phyloP scores from a whole-genome alignment of 495 filamentous ascomycete species.

The Schizothecium vesticola region DNA sequence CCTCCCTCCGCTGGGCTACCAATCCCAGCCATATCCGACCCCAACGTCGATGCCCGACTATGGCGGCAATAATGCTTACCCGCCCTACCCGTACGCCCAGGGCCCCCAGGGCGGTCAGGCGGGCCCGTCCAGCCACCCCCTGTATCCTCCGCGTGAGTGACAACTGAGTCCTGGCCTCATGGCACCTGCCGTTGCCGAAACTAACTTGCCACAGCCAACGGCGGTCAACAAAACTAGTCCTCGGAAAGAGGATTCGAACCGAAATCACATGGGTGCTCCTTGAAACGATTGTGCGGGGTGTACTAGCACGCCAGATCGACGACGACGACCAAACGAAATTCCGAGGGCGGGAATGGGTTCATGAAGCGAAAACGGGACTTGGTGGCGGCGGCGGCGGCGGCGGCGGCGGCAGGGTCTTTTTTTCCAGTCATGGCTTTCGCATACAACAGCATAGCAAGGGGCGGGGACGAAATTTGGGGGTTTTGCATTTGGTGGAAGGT shows the following conservation, averaged over 20 bases:
- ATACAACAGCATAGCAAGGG: not conserved
- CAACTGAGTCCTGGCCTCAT: not conserved
- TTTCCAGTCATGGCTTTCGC: not conserved
- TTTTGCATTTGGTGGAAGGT: not conserved
- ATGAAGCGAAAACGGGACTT: not conserved
- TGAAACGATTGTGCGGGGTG: not conserved
- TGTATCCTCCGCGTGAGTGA: slow-evolving; percentile 70
- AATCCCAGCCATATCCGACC: slow-evolving; percentile 62
- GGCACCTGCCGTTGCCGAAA: not conserved
- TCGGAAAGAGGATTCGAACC: not conserved
- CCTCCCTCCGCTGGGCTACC: slow-evolving; percentile 86
- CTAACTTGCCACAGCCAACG: slow-evolving; percentile 25
- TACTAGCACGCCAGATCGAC: not conserved
- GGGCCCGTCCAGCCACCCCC: slow-evolving; percentile 57
- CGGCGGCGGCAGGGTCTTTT: not conserved
- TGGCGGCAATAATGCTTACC: slow-evolving; percentile 42
- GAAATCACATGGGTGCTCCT: too few species aligned
- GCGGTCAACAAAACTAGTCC: slow-evolving; percentile 10
- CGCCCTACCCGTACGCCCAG: slow-evolving; percentile 63
- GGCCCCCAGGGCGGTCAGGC: slow-evolving; percentile 45
- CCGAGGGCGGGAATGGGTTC: not conserved
- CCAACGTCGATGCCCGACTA: slow-evolving; percentile 62
- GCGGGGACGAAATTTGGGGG: not conserved
- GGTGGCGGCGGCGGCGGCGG: not conserved
- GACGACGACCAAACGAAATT: not conserved